Conservation (phyloP, 2,329 filamentous ascomycete species). For the Aschersonia sp. region DNA sequence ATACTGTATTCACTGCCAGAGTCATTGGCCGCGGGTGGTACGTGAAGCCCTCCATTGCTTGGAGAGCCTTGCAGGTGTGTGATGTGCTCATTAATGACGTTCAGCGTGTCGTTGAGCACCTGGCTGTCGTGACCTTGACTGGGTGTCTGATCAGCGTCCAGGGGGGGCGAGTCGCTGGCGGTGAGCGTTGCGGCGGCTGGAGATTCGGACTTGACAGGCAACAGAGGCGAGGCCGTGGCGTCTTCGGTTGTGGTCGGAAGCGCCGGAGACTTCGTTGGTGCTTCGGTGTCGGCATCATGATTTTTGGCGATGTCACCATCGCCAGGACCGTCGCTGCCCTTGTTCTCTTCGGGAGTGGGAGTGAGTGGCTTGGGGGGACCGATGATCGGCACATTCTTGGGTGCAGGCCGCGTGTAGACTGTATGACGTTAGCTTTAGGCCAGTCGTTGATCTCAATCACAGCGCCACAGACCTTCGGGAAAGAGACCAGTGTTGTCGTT, state of each 20-base stretch:
- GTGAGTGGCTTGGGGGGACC: conserved; percentile 15
- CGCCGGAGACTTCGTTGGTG: background rate
- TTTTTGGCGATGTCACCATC: conserved; percentile 5
- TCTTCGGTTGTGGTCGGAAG: background rate
- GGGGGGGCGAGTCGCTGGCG: conserved; percentile 13
- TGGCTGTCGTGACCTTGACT: conserved; percentile 40
- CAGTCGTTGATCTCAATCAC: conserved; percentile 3
- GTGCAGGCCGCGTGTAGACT: conserved; percentile 49
- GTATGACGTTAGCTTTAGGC: conserved; percentile 10
- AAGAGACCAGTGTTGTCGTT: conserved; percentile 68
- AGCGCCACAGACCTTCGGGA: conserved; percentile 52
- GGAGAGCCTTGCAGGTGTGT: conserved; percentile 58
- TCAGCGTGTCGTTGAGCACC: conserved; percentile 86
- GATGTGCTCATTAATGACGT: conserved; percentile 94
- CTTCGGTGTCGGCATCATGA: conserved; percentile 1
- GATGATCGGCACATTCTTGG: conserved; percentile 25
- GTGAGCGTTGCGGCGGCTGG: conserved; percentile 12
- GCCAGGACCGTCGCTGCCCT: conserved; percentile 9
- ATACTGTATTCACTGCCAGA: conserved; percentile 86
- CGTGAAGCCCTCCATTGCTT: conserved; percentile 34
- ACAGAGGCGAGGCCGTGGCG: conserved; percentile 29
- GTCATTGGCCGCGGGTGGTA: conserved; percentile 49
- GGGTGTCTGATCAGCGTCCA: conserved; percentile 21
- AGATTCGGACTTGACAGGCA: conserved; percentile 22
- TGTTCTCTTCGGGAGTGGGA: conserved; percentile 16